These are phyloP conservation scores for Fusarium circinatum DNA, from an alignment of 2,329 filamentous ascomycete species.

Conservation along the genomic window DNA sequence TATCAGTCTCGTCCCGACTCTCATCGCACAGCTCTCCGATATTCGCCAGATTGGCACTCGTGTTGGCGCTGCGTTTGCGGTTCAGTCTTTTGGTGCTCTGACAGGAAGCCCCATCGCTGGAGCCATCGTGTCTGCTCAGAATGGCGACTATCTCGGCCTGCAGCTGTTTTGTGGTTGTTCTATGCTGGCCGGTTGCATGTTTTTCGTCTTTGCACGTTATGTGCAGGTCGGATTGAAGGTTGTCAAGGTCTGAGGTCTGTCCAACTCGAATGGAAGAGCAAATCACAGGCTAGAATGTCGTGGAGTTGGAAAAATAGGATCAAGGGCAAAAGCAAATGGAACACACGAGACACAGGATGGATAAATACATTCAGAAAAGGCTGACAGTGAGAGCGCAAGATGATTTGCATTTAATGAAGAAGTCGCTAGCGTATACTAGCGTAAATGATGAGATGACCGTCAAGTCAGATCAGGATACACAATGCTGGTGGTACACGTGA, in stretches of 20 bases:
- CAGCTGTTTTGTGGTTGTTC: constrained; percentile 73
- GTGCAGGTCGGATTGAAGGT: constrained; percentile 50
- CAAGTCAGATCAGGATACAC: neutral
- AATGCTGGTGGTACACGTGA: neutral
- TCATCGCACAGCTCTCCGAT: constrained; percentile 77
- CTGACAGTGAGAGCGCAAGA: neutral
- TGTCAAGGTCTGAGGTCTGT: constrained; percentile 46
- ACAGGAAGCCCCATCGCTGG: constrained; percentile 76
- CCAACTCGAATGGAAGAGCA: neutral
- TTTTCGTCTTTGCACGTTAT: constrained; percentile 48
- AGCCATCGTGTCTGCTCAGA: constrained; percentile 62
- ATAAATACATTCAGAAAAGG: neutral
- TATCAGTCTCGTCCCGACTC: constrained; percentile 69
- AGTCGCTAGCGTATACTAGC: neutral
- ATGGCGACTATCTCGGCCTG: constrained; percentile 66
- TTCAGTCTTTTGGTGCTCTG: constrained; percentile 71
- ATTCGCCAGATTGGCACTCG: constrained; percentile 75
- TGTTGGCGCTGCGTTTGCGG: constrained; percentile 70
- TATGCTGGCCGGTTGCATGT: constrained; percentile 47
- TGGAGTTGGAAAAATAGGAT: neutral
- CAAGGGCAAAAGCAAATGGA: neutral
- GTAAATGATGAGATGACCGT: neutral
- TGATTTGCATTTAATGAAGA: neutral
- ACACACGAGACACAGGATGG: neutral
- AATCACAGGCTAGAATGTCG: neutral